A percentile compares a stretch with the other conserved stretches of the same genome.
Conservation (phyloP, 345 rosid species). For the Anastatica hierochuntica region DNA sequence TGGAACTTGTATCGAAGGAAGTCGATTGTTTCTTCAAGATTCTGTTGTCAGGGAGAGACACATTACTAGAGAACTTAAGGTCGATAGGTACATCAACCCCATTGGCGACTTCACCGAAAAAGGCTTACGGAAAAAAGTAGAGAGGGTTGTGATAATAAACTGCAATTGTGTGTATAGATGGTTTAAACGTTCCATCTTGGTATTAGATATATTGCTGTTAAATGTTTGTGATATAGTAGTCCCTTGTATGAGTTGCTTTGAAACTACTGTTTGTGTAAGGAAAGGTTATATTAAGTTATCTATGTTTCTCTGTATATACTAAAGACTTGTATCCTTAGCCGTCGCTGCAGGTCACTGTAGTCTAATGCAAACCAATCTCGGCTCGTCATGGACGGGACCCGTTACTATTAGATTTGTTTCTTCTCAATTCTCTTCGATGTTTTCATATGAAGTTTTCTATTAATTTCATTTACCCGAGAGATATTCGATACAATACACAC, state of each 20-base stretch:
- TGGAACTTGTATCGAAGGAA: constrained; percentile 27
- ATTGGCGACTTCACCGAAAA: constrained; percentile 22
- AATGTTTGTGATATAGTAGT: constrained; percentile 9
- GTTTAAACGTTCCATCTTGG: constrained; percentile 20
- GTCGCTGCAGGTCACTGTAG: no score
- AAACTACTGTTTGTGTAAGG: constrained; percentile 8
- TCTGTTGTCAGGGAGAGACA: constrained; percentile 23
- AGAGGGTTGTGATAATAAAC: constrained; percentile 24
- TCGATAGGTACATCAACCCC: constrained; percentile 2
- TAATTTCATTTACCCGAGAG: no score
- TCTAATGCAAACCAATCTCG: no score
- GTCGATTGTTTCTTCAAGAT: constrained; percentile 31
- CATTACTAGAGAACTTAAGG: constrained; percentile 30
- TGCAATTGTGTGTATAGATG: constrained; percentile 14
- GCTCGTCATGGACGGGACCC: no score
- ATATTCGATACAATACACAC: no score
- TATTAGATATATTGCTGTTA: constrained; percentile 7
- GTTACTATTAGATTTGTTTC: no score
- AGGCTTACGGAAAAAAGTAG: constrained; percentile 26
- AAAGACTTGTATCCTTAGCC: no score
- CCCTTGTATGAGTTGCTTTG: constrained; percentile 19
- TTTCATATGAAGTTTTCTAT: no score
- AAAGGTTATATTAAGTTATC: constrained; percentile 1
- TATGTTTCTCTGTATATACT: no score
- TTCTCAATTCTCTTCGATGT: no score